Conservation (phyloP, 768 basidiomycete species). For the Butyriboletus loyo region DNA sequence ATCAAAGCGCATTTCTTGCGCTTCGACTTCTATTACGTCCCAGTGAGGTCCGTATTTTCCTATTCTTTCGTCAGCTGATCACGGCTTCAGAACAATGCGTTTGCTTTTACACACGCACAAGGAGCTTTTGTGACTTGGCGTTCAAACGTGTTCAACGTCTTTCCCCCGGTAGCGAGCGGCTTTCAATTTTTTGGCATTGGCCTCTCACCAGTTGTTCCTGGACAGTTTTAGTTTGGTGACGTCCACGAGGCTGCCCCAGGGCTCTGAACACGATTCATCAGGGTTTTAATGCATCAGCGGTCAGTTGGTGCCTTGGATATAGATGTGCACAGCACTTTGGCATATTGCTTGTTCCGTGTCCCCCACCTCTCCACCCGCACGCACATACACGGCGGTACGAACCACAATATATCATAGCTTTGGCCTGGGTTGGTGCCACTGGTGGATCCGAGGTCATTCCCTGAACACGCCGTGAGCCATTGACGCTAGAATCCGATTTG, state of each 20-base stretch:
- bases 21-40: not conserved
- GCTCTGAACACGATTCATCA: not conserved
- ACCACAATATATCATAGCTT: not conserved
- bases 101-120: not conserved
- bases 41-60: not conserved
- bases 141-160: not conserved
- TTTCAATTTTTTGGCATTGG: no score
- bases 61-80: not conserved
- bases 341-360: not conserved
- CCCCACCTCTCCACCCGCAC: not conserved
- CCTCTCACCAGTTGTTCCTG: no score
- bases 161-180: not conserved
- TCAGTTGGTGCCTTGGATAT: not conserved
- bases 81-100: not conserved
- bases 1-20: no score
- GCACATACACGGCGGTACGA: not conserved
- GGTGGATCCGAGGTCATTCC: not conserved
- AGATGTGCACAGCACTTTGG: not conserved
- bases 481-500: not conserved
- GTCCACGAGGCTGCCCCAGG: not conserved
- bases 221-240: not conserved
- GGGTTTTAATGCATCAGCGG: not conserved
- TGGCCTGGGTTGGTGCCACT: not conserved
- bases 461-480: not conserved
- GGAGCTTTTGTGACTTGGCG: no score